Evolutionary conservation across 441 rosid genomes (phyloP).

Genomic region (Gossypium schwendimanii): DNA sequence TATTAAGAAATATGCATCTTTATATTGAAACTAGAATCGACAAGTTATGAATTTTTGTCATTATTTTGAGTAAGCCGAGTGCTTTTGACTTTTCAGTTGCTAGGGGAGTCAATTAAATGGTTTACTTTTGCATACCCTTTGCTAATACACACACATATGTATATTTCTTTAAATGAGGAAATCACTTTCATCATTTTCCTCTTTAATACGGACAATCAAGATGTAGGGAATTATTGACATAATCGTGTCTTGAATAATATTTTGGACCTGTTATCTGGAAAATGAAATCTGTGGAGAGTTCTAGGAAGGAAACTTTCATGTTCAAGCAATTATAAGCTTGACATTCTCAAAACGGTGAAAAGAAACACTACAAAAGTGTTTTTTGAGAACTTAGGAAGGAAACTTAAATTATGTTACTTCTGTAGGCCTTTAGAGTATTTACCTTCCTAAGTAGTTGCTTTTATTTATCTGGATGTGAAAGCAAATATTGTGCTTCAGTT

Average conservation of each 20-base stretch:
- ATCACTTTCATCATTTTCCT: neutral
- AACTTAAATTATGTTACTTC: neutral
- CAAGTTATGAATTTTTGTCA: neutral
- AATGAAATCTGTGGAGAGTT: neutral
- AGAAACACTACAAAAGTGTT: neutral
- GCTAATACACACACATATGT: neutral
- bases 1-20: neutral
- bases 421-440: neutral
- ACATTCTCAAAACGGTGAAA: neutral
- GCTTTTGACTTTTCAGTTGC: neutral
- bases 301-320: neutral
- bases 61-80: neutral
- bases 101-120: neutral
- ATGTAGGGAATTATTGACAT: neutral
- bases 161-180: neutral
- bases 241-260: neutral
- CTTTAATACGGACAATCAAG: neutral
- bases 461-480: neutral
- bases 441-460: neutral
- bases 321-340: neutral
- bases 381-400: neutral
- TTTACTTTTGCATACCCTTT: neutral
- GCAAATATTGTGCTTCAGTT: neutral
- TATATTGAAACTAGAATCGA: conserved; percentile 2
- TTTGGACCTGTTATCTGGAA: neutral